Conservation (phyloP, 1,284 basidiomycete species). For the Moesziomyces sp. region DNA sequence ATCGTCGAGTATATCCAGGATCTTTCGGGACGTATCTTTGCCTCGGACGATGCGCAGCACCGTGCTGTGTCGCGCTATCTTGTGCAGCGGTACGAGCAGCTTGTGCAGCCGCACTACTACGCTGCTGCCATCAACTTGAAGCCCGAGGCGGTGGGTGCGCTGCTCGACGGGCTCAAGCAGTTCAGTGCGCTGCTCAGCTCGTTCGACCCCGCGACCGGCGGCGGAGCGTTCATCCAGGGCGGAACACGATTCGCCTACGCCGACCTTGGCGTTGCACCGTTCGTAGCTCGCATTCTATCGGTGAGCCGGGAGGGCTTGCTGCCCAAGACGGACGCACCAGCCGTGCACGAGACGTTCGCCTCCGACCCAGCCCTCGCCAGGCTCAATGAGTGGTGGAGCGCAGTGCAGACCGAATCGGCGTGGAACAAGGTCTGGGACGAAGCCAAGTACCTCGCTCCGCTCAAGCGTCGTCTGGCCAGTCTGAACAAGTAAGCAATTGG, state of each 20-base stretch:
- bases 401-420: slow-evolving; percentile 1
- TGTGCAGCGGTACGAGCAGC: slow-evolving; percentile 19
- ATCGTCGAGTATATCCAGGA: slow-evolving; percentile 38
- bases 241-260: slow-evolving; percentile 15
- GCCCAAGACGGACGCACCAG: background rate
- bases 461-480: background rate
- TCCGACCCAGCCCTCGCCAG: slow-evolving; percentile 7
- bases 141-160: background rate
- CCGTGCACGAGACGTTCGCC: slow-evolving; percentile 10
- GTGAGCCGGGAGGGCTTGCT: background rate
- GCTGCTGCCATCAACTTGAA: background rate
- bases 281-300: slow-evolving; percentile 7
- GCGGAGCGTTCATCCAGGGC: slow-evolving; percentile 7
- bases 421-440: slow-evolving; percentile 24
- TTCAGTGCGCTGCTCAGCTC: slow-evolving; percentile 6
- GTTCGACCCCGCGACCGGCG: background rate
- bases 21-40: slow-evolving; percentile 1
- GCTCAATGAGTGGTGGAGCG: slow-evolving; percentile 19
- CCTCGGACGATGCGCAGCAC: background rate
- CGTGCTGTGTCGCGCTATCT: slow-evolving; percentile 13
- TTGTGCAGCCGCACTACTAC: slow-evolving; percentile 18
- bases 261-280: slow-evolving; percentile 18
- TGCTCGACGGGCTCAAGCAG: slow-evolving; percentile 6
- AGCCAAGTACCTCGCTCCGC: slow-evolving; percentile 2
- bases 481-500: background rate